These are phyloP conservation scores for Astrocystis sublimbata DNA, from an alignment of 495 filamentous ascomycete species.

Conservation along the genomic window DNA sequence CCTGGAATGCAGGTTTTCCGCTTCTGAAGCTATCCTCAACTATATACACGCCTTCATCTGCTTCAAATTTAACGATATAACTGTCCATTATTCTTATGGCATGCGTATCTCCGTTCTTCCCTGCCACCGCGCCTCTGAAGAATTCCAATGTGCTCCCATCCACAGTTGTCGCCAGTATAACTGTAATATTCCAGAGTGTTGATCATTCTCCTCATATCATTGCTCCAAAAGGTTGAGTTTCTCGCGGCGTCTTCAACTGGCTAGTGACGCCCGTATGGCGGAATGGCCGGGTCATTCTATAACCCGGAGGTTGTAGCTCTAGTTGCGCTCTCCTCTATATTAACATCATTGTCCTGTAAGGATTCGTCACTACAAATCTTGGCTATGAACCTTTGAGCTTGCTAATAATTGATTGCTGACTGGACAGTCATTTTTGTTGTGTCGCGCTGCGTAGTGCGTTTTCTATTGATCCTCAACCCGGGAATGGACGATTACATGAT, in stretches of 20 bases:
- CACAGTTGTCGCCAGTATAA: no score
- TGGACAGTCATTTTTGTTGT: slow-evolving; percentile 30
- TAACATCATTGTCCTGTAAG: slow-evolving; percentile 28
- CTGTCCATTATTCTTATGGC: no score
- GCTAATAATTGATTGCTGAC: not conserved
- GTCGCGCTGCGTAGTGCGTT: slow-evolving; percentile 30
- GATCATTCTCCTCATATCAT: not conserved
- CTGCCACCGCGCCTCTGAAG: not conserved
- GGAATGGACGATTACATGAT: slow-evolving; percentile 39
- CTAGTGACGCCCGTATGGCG: not conserved
- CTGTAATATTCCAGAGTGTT: not conserved
- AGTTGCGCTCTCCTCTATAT: slow-evolving; percentile 19
- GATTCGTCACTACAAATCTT: not conserved
- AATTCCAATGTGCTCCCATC: not conserved
- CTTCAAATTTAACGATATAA: not conserved
- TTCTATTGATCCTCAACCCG: slow-evolving; percentile 31
- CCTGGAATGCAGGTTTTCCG: slow-evolving; percentile 3
- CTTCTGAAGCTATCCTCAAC: not conserved
- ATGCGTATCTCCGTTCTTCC: not conserved
- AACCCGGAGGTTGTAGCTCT: slow-evolving; percentile 4
- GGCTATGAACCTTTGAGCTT: not conserved
- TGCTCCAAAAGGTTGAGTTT: not conserved
- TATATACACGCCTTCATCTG: not conserved
- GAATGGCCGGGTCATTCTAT: slow-evolving; percentile 2
- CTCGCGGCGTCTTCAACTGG: not conserved